Evolutionary conservation across 2,329 filamentous ascomycete genomes (phyloP).

Genomic region (Cercospora sojina): DNA sequence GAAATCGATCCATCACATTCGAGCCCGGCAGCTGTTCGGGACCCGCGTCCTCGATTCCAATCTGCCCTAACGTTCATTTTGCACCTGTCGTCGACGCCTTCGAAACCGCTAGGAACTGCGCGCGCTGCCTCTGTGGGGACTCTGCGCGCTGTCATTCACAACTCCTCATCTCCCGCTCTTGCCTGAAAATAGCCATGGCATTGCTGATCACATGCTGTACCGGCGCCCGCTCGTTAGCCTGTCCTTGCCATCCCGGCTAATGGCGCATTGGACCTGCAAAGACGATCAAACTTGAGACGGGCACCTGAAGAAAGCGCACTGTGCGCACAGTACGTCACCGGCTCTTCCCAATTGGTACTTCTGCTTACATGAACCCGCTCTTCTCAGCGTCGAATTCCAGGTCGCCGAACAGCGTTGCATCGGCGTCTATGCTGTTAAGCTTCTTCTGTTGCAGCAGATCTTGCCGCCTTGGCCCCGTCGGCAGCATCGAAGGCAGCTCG

Average conservation of each 20-base stretch:
- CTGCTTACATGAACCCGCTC: constrained; percentile 11
- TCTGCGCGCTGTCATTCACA: background rate
- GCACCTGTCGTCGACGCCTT: constrained; percentile 13
- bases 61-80: constrained; percentile 15
- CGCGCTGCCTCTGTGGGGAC: constrained; percentile 21
- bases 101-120: constrained; percentile 16
- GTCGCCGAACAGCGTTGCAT: constrained; percentile 16
- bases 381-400: background rate
- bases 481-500: constrained; percentile 24
- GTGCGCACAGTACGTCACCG: constrained; percentile 1
- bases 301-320: constrained; percentile 7
- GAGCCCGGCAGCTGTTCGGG: constrained; percentile 15
- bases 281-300: constrained; percentile 17
- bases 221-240: constrained; percentile 24
- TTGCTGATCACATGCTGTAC: constrained; percentile 28
- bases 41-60: background rate
- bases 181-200: constrained; percentile 21
- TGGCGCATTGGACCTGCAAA: constrained; percentile 23
- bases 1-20: constrained; percentile 27
- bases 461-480: background rate
- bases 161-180: background rate
- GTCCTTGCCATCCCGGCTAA: constrained; percentile 25
- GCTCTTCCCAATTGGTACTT: constrained; percentile 14
- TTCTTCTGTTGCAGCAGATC: constrained; percentile 4
- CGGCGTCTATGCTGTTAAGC: constrained; percentile 12